Conservation (phyloP, 129 eudicot genomes). For the Centella asiatica region DNA sequence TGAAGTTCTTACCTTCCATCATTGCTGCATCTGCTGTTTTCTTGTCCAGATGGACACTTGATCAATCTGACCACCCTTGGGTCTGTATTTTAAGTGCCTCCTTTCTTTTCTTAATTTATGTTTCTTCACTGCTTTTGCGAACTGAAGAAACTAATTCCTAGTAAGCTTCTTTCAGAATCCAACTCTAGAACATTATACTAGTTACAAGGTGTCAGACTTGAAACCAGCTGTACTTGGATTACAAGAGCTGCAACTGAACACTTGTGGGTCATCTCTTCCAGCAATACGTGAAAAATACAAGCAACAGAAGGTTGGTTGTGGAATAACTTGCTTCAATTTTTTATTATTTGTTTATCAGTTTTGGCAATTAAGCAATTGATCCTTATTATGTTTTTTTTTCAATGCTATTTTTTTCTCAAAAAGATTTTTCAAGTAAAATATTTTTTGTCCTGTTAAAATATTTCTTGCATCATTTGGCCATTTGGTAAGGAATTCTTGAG, state of each 20-base stretch:
- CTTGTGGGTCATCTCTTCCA: conserved; percentile 29
- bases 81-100: conserved; percentile 20
- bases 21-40: conserved; percentile 75
- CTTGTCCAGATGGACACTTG: conserved; percentile 70
- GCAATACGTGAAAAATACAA: conserved; percentile 56
- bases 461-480: too few relatives aligned
- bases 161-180: conserved; percentile 39
- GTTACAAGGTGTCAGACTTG: conserved; percentile 44
- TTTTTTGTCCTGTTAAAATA: too few relatives aligned
- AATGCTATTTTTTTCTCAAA: too few relatives aligned
- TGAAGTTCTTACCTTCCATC: conserved; percentile 58
- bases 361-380: too few relatives aligned
- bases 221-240: conserved; percentile 46
- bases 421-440: too few relatives aligned
- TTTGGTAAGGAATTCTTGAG: too few relatives aligned
- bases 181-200: conserved; percentile 59
- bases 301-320: conserved; percentile 47
- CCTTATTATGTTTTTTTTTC: too few relatives aligned
- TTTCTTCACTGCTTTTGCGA: background rate
- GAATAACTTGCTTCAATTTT: background rate
- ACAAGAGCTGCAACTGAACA: conserved; percentile 38
- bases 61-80: conserved; percentile 70
- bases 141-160: too few relatives aligned
- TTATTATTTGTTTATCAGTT: conserved; percentile 3
- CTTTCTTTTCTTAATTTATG: background rate